Base-by-base conservation (phyloP, 257 asterid genomes). In the Solanum etuberosum region DNA sequence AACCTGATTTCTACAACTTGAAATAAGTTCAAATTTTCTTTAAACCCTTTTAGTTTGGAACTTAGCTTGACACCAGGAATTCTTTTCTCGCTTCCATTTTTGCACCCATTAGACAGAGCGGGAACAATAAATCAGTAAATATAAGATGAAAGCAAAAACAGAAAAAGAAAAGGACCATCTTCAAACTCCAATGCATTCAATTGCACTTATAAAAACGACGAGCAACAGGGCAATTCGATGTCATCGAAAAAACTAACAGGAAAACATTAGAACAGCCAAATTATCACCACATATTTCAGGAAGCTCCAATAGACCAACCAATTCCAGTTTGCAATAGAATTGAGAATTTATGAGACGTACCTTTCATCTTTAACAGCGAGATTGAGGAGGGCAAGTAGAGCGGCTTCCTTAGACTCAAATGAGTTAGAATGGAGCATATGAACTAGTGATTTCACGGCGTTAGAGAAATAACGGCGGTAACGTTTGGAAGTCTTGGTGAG, bases 401-500 rank as follows among this genome's bases (percentile, higher is more conserved):
- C 97, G 5, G 95, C 94, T 87, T 93, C 95, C 85, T 90, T 93
- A 27, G 95, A 91, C 25, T 93, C 95, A 61, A 81, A 85, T 32
- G 93, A 92, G 48, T 63, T 85, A 72, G 86, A 90, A 85, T 91
- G 80, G 83, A 96, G 98, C 99, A 96, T 95, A 76, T 86, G 90
- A 42, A 96, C 98, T 3, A 96, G 98, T 4, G 97, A 91, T 14
- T 71, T 88, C 21, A 94, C 94, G 70, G 98, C 94, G 87, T 87
- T 88, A 86, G 98, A 85, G 88, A 96, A 96, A 86, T 92, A 92
- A 20, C 98, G 99, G 16, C 99, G 95, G 93, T 93, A 95, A 84
- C 97, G 88, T 86, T 95, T 97, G 63, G 98, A 96, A 18, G 98
- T 95, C 93, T 92, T 94, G 21, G 99, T 94, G 61, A 96, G 93